Evolutionary conservation across 208 protist species (phyloP).

Genomic region (Strigomonas galati): DNA sequence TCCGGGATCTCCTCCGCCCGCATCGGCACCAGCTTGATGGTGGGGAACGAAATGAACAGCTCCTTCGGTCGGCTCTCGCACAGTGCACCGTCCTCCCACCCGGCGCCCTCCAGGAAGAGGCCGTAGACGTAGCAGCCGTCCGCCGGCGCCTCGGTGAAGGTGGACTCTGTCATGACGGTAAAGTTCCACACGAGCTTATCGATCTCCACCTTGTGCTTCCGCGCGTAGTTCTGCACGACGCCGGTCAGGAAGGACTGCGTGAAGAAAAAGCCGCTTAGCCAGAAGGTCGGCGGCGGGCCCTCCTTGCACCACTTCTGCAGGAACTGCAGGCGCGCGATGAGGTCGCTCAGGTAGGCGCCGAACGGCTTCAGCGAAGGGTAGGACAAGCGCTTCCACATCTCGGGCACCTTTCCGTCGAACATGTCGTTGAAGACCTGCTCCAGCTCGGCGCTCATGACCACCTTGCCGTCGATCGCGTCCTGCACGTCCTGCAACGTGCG

Average conservation of each 20-base stretch:
- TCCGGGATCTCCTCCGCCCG: constrained; percentile 49
- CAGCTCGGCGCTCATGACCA: constrained; percentile 97
- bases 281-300: constrained; percentile 89
- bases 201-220: constrained; percentile 94
- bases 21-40: constrained; percentile 64
- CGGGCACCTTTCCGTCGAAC: constrained; percentile 91
- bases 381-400: constrained; percentile 83
- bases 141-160: constrained; percentile 35
- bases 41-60: constrained; percentile 85
- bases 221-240: constrained; percentile 97
- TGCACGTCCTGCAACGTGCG: constrained; percentile 93
- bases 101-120: constrained; percentile 88
- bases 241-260: constrained; percentile 96
- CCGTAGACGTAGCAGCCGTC: constrained; percentile 91
- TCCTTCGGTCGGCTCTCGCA: constrained; percentile 91
- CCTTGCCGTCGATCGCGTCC: constrained; percentile 93
- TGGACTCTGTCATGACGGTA: constrained; percentile 62
- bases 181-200: constrained; percentile 96
- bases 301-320: constrained; percentile 81
- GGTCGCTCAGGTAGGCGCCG: constrained; percentile 94
- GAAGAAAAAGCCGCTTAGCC: constrained; percentile 98
- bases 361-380: constrained; percentile 98
- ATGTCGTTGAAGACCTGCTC: constrained; percentile 95
- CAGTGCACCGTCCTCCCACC: constrained; percentile 75
- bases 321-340: constrained; percentile 93